Percentiles rank a stretch among this genome's conserved stretches.
Conservation (phyloP, 129 eudicot species). For the Lonicera japonica region DNA sequence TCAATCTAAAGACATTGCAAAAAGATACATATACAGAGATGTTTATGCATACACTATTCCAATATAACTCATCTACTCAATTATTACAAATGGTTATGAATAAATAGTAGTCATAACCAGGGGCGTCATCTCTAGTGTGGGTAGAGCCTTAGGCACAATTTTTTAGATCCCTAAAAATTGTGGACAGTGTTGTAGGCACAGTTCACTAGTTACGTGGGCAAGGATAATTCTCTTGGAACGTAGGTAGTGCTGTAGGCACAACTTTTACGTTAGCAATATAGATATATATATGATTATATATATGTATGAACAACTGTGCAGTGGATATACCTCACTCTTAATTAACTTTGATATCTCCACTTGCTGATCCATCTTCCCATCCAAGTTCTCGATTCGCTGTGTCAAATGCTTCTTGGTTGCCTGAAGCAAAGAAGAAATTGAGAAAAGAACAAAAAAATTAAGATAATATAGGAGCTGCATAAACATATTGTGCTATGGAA, state of each 20-base stretch:
- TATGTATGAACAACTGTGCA: no score
- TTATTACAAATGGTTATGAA: not conserved
- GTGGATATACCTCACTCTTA: constrained; percentile 47
- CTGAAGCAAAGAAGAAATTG: constrained; percentile 34
- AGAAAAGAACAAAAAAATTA: not conserved
- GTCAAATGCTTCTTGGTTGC: constrained; percentile 83
- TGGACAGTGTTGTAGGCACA: no score
- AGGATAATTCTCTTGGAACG: no score
- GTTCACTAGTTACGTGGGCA: no score
- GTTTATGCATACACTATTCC: not conserved
- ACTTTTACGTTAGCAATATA: no score
- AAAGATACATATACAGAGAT: not conserved
- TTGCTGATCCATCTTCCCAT: constrained; percentile 79
- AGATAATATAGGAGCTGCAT: not conserved
- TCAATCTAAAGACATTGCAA: not conserved
- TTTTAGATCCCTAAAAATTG: no score
- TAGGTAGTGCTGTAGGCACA: no score
- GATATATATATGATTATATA: no score
- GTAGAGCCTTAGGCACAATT: no score
- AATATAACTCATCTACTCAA: not conserved
- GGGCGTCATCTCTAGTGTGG: no score
- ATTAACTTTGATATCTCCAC: constrained; percentile 66
- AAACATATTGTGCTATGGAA: no score
- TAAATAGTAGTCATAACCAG: not conserved
- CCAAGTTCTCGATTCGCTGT: constrained; percentile 83